These are phyloP conservation scores for Exophiala phaeomuriformis DNA, from an alignment of 2,329 filamentous ascomycete species.

Conservation along the genomic window DNA sequence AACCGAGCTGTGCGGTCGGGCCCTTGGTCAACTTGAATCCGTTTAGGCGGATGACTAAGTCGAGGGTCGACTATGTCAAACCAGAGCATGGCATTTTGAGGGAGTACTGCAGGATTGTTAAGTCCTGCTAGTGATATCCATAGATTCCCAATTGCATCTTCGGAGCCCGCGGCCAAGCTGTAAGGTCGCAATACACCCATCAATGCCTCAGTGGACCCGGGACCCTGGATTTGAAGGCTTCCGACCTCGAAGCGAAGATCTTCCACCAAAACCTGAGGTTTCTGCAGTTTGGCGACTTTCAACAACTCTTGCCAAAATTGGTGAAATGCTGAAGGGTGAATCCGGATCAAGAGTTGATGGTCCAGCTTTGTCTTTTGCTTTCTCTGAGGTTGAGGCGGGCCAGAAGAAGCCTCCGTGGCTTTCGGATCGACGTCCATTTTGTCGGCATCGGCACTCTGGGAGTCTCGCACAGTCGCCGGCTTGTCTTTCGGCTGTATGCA, in stretches of 20 bases:
- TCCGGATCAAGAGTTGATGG: slow-evolving; percentile 58
- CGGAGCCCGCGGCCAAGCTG: slow-evolving; percentile 32
- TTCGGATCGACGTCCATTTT: slow-evolving; percentile 33
- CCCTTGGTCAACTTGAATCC: slow-evolving; percentile 35
- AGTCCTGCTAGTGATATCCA: slow-evolving; percentile 45
- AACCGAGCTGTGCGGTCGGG: slow-evolving; percentile 35
- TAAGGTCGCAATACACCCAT: slow-evolving; percentile 57
- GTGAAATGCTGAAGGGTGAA: slow-evolving; percentile 71
- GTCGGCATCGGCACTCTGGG: slow-evolving; percentile 17
- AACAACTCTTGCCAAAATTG: slow-evolving; percentile 58
- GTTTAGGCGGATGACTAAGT: slow-evolving; percentile 65
- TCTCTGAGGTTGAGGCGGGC: neutral
- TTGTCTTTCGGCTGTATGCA: slow-evolving; percentile 16
- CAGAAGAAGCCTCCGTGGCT: neutral
- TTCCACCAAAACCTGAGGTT: slow-evolving; percentile 54
- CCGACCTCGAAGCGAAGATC: slow-evolving; percentile 66
- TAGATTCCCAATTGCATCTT: slow-evolving; percentile 24
- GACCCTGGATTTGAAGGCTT: slow-evolving; percentile 63
- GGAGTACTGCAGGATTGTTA: slow-evolving; percentile 62
- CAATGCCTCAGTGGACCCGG: slow-evolving; percentile 71
- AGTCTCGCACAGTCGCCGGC: slow-evolving; percentile 14
- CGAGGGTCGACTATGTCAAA: slow-evolving; percentile 75
- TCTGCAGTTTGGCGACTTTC: slow-evolving; percentile 53
- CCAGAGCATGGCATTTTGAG: slow-evolving; percentile 60
- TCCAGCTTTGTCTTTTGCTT: slow-evolving; percentile 34